Percentiles rank a stretch among this genome's conserved stretches.
Evolutionary conservation across 2,329 filamentous ascomycete genomes (phyloP).

Genomic region (Diaporthe vexans): DNA sequence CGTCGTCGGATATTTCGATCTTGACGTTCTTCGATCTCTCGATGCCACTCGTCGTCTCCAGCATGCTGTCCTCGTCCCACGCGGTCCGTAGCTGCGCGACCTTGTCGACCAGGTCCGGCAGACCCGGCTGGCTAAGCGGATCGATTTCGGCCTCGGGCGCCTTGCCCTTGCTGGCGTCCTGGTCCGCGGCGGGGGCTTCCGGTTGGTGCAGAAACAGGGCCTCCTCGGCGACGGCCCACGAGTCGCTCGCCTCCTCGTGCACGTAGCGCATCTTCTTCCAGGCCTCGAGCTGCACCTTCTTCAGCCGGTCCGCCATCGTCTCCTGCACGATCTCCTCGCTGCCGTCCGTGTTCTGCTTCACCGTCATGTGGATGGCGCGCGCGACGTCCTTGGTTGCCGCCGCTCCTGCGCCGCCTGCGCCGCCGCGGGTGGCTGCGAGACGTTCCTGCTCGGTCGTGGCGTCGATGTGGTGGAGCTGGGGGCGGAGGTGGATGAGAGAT

Average conservation of each 20-base stretch:
- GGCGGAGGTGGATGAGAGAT: slow-evolving; percentile 88
- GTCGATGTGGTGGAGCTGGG: slow-evolving; percentile 94
- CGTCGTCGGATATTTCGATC: slow-evolving; percentile 44
- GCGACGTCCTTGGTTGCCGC: slow-evolving; percentile 61
- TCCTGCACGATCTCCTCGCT: slow-evolving; percentile 74
- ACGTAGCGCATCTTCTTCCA: slow-evolving; percentile 87
- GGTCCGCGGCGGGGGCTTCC: slow-evolving; percentile 35
- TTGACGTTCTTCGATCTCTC: slow-evolving; percentile 45
- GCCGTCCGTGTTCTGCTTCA: slow-evolving; percentile 81
- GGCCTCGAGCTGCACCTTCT: slow-evolving; percentile 82
- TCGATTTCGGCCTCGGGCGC: slow-evolving; percentile 44
- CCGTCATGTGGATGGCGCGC: slow-evolving; percentile 87
- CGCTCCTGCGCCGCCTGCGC: slow-evolving; percentile 52
- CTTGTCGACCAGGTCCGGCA: slow-evolving; percentile 41
- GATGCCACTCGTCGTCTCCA: slow-evolving; percentile 50
- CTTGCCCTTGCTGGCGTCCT: slow-evolving; percentile 41
- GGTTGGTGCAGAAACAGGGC: slow-evolving; percentile 71
- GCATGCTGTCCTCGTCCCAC: slow-evolving; percentile 50
- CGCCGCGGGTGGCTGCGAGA: slow-evolving; percentile 56
- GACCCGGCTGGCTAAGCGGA: slow-evolving; percentile 16
- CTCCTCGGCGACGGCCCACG: slow-evolving; percentile 82
- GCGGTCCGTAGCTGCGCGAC: slow-evolving; percentile 44
- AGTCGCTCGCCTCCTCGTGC: slow-evolving; percentile 82
- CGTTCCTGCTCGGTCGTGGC: slow-evolving; percentile 81
- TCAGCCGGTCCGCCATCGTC: slow-evolving; percentile 82